phyloP scores from a whole-genome alignment of 73 alveolate genomes.

The Stentor coeruleus region DNA sequence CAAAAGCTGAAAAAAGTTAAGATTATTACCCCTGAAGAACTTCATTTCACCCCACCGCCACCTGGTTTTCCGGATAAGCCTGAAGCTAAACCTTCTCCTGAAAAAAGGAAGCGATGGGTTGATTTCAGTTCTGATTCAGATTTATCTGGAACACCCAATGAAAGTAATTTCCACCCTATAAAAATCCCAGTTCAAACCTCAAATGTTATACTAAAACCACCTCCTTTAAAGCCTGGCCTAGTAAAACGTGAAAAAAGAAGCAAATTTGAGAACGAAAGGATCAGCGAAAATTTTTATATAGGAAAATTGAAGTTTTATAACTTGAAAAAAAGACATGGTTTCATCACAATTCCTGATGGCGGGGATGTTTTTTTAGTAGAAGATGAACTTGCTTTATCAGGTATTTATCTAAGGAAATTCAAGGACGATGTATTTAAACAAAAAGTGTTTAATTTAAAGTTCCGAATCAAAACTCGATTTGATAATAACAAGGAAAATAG shows the following conservation, averaged over 20 bases:
- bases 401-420: constrained; percentile 1
- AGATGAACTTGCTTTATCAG: background rate
- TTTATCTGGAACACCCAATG: background rate
- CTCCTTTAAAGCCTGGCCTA: background rate
- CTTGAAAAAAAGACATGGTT: constrained; percentile 6
- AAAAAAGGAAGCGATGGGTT: too few relatives aligned
- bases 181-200: background rate
- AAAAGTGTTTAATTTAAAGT: background rate
- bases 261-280: background rate
- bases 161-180: background rate
- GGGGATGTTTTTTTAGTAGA: constrained; percentile 12
- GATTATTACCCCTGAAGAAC: background rate
- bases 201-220: background rate
- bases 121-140: background rate
- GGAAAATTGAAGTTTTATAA: constrained; percentile 4
- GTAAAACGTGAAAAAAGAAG: constrained; percentile 17
- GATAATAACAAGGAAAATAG: background rate
- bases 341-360: background rate
- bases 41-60: background rate
- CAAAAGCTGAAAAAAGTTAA: background rate
- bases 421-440: background rate
- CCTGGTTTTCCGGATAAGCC: background rate
- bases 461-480: background rate
- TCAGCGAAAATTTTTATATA: background rate
- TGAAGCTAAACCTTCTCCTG: too few relatives aligned